A percentile compares a stretch with the other conserved stretches of the same genome.
These are phyloP conservation scores for Coemansia pectinata DNA, from an alignment of 192 early-diverging fungal species.

Conservation along the genomic window DNA sequence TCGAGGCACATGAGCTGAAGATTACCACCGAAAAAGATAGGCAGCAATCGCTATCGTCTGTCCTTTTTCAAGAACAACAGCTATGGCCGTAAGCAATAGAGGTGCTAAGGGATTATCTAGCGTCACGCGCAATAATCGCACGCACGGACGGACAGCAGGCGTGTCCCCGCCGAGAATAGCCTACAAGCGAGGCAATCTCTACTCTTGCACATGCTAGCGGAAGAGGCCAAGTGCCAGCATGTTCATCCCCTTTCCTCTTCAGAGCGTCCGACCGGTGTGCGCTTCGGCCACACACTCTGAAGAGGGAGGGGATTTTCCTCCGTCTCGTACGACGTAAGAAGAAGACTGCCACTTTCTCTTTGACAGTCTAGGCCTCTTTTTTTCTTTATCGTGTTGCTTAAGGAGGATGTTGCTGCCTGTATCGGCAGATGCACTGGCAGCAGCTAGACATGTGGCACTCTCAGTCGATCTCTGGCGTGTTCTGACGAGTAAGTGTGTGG, in stretches of 20 bases:
- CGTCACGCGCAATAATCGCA: background rate
- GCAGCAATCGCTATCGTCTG: background rate
- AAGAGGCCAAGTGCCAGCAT: background rate
- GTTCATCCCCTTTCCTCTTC: background rate
- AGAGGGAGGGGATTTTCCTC: background rate
- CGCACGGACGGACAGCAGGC: background rate
- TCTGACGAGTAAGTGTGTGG: background rate
- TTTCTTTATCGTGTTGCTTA: background rate
- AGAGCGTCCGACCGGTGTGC: background rate
- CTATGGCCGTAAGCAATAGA: background rate
- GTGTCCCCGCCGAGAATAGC: background rate
- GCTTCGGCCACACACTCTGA: background rate
- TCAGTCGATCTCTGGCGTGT: slow-evolving; percentile 1
- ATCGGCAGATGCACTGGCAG: background rate
- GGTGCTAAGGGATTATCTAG: background rate
- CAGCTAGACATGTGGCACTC: background rate
- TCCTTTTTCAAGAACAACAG: background rate
- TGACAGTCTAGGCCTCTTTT: background rate
- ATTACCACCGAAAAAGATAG: background rate
- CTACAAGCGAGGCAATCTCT: background rate
- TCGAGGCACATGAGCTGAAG: background rate
- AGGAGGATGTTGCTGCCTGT: background rate
- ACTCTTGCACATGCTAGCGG: background rate
- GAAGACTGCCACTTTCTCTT: background rate
- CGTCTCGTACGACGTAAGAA: background rate